Evolutionary conservation across 805 yeast species (phyloP), one percentile per base, ranked within the genome.

Genomic region (Candida railenensis): DNA sequence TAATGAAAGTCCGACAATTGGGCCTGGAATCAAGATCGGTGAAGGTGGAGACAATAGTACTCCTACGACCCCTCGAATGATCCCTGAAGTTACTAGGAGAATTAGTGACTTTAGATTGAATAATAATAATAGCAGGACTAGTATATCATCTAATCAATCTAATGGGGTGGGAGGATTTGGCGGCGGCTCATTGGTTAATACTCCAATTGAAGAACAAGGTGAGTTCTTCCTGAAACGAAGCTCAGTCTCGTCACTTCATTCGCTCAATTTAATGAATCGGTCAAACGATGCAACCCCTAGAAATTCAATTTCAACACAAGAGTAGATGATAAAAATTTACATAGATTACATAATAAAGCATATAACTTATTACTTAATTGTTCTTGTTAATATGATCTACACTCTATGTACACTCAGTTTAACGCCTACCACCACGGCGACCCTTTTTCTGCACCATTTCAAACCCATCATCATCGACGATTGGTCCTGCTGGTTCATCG

Each of bases 381-480:
- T n/a, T n/a, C n/a, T n/a, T n/a, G n/a, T n/a, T n/a, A n/a, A n/a
- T n/a, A n/a, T n/a, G n/a, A 25, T 25, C 30, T 25, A 25, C 30
- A 25, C 11, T 25, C 30, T 25, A 25, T 25, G 5, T 25, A 25
- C 9, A 25, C 16, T n/a, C 11, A 5, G 3, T 22, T 45, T 50
- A 53, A 32, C 74, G 66, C 63, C 77, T 76, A 63, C 77, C 75
- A 5, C 57, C 15, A 43, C 65, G 53, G n/a, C 43, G 45, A 12
- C 87, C 83, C 58, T 81, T 83, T 59, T 80, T 83, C 57, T 83
- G 89, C 3, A 92, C 97, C 50, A 89, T 66, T 56, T 90, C 94
- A 59, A 92, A 92, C 1, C 98, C 99, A 61, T 92, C 98, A 30
- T 92, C 98, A 61, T 92, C 98, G 7, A 92, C 76, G 8, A 86